Evolutionary conservation across 306 rosid species (phyloP).

Genomic region (Sphenostylis stenocarpa): DNA sequence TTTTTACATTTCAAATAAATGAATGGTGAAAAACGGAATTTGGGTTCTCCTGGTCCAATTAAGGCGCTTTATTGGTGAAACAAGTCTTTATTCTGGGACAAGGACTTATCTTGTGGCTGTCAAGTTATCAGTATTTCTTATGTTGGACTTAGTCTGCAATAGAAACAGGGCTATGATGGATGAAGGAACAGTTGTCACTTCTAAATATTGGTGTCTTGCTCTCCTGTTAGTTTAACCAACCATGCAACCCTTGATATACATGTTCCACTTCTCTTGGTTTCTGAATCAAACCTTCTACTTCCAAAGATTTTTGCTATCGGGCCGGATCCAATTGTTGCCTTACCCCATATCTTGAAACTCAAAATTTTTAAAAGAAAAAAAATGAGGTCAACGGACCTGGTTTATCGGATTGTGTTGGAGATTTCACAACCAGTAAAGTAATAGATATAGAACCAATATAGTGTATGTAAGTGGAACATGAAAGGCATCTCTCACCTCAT

Average conservation of each 20-base stretch:
- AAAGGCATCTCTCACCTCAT: background rate
- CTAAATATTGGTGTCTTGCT: background rate
- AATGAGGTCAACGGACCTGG: background rate
- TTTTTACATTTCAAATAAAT: background rate
- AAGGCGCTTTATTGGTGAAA: background rate
- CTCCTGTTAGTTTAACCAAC: background rate
- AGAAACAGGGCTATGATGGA: background rate
- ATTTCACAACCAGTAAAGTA: background rate
- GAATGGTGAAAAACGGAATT: background rate
- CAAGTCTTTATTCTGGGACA: background rate
- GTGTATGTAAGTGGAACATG: background rate
- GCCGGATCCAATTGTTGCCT: background rate
- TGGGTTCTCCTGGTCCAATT: background rate
- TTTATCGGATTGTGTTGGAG: background rate
- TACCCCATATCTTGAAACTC: background rate
- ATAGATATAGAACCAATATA: background rate
- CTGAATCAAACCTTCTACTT: background rate
- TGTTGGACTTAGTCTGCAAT: conserved; percentile 13
- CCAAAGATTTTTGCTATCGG: background rate
- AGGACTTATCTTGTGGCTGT: background rate
- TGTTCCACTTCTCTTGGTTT: conserved; percentile 25
- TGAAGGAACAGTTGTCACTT: background rate
- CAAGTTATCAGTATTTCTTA: conserved; percentile 6
- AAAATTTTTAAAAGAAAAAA: background rate
- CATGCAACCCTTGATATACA: background rate